A percentile compares a stretch with the other conserved stretches of the same genome.
Conservation (phyloP, 805 yeast genomes). For the Yamadazyma endophytica region DNA sequence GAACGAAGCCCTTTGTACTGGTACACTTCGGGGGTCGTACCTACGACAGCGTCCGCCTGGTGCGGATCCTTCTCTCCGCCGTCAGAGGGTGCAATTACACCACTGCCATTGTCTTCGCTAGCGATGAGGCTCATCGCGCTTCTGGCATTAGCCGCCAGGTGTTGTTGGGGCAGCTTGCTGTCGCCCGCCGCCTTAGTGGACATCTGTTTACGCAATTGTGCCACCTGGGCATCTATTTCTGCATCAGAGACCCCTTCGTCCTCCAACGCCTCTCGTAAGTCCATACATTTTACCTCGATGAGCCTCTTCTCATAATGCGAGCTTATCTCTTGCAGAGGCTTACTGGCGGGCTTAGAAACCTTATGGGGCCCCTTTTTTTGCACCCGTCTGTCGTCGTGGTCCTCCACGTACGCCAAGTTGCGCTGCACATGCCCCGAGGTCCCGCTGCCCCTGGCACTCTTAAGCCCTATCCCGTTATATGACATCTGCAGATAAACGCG, state of each 20-base stretch:
- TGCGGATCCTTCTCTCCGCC: no score
- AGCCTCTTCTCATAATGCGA: constrained; percentile 33
- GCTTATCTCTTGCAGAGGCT: constrained; percentile 19
- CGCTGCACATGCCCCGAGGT: constrained; percentile 60
- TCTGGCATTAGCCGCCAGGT: no score
- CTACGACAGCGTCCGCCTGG: no score
- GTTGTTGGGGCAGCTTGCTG: neutral
- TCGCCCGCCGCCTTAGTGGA: neutral
- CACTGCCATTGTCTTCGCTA: no score
- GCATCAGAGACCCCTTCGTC: constrained; percentile 39
- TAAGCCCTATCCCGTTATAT: constrained; percentile 9
- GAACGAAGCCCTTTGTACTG: no score
- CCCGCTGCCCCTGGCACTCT: constrained; percentile 51
- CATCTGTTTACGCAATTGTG: constrained; percentile 16
- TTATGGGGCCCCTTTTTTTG: constrained; percentile 15
- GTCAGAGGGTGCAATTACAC: no score
- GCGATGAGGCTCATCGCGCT: no score
- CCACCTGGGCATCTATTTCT: constrained; percentile 19
- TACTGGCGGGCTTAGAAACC: constrained; percentile 10
- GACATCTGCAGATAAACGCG: constrained; percentile 4
- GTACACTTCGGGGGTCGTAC: no score
- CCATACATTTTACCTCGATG: constrained; percentile 46
- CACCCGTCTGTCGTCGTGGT: constrained; percentile 11
- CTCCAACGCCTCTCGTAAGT: constrained; percentile 48
- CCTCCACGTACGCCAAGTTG: constrained; percentile 23